These are phyloP conservation scores for Hirsutella thompsonii DNA, from an alignment of 2,329 filamentous ascomycete species.

Conservation along the genomic window DNA sequence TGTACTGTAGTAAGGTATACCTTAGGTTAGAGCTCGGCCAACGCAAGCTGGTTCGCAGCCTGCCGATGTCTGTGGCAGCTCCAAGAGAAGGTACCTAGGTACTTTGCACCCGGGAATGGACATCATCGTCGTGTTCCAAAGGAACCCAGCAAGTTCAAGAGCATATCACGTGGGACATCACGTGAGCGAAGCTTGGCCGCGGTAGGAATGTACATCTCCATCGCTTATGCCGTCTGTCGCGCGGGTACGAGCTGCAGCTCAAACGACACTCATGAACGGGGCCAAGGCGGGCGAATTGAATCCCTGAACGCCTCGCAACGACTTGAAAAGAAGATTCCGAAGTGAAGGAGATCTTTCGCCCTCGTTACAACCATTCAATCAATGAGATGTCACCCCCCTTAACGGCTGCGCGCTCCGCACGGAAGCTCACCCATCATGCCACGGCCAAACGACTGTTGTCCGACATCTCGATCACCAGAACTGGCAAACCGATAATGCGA, in stretches of 20 bases:
- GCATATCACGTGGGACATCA: too few relatives aligned
- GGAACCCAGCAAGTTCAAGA: too few relatives aligned
- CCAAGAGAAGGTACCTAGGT: too few relatives aligned
- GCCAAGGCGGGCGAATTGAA: neutral
- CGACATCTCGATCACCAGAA: constrained; percentile 87
- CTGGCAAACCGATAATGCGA: constrained; percentile 88
- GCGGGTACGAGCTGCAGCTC: neutral
- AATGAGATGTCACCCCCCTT: constrained; percentile 43
- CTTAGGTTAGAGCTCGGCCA: constrained; percentile 1
- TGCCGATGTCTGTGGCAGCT: constrained; percentile 7
- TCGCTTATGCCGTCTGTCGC: too few relatives aligned
- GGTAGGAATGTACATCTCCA: too few relatives aligned
- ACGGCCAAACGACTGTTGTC: constrained; percentile 45
- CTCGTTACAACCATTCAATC: constrained; percentile 3
- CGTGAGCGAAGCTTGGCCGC: too few relatives aligned
- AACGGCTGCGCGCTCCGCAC: constrained; percentile 40
- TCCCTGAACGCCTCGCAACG: neutral
- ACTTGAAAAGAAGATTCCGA: neutral
- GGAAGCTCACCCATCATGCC: constrained; percentile 31
- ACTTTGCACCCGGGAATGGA: too few relatives aligned
- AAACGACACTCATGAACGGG: neutral
- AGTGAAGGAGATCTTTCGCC: neutral
- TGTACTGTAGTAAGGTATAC: too few relatives aligned
- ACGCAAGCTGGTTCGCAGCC: constrained; percentile 27
- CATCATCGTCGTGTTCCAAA: too few relatives aligned